phyloP scores from a whole-genome alignment of 257 asterid species.

The Fraxinus cuspidata region DNA sequence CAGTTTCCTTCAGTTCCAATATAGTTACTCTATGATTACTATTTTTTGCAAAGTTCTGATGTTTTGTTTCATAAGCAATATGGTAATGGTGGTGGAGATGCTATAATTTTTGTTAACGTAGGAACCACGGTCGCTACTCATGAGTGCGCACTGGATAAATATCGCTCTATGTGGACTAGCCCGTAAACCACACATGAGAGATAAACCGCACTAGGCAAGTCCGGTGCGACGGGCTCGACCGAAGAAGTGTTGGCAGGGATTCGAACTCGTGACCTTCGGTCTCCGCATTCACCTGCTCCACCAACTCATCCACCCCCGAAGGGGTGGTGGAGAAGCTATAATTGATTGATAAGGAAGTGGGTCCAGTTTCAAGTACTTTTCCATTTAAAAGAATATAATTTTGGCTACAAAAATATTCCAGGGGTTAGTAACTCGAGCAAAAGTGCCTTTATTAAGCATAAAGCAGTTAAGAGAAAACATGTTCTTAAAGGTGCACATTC shows the following conservation, averaged over 20 bases:
- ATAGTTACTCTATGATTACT: background rate
- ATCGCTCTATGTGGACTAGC: too few relatives aligned
- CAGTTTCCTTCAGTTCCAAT: background rate
- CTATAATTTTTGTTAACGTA: too few relatives aligned
- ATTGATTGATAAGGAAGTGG: background rate
- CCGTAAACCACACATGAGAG: too few relatives aligned
- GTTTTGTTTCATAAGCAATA: background rate
- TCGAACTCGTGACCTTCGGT: too few relatives aligned
- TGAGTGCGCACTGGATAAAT: too few relatives aligned
- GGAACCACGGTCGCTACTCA: too few relatives aligned
- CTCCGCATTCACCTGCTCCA: too few relatives aligned
- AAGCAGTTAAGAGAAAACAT: constrained; percentile 15
- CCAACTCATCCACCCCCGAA: too few relatives aligned
- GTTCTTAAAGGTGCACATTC: constrained; percentile 25
- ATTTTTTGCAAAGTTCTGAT: background rate
- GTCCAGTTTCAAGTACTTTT: background rate
- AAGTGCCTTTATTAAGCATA: constrained; percentile 22
- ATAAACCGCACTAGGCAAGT: too few relatives aligned
- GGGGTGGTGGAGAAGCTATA: background rate
- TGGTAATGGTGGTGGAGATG: background rate
- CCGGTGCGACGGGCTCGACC: too few relatives aligned
- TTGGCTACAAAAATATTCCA: constrained; percentile 27
- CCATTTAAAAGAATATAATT: constrained; percentile 7
- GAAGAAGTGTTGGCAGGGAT: too few relatives aligned
- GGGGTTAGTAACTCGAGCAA: constrained; percentile 29